Base-by-base conservation (phyloP, 176 grass and related monocot genomes). In the Oryza meridionalis region DNA sequence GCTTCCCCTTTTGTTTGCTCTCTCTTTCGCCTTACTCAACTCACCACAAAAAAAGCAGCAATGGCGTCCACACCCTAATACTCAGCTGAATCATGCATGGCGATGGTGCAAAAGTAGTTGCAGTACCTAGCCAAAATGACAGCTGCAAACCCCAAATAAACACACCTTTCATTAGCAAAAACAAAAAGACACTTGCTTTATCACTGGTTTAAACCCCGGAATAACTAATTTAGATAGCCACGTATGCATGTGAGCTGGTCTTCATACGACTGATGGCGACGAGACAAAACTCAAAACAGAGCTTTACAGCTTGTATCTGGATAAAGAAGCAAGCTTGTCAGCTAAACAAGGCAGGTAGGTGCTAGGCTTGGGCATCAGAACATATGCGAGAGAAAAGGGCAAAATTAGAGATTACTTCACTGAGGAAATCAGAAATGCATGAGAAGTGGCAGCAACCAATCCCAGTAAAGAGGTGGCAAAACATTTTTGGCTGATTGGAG, bases 21-120 rank as follows among this genome's bases (percentile, higher is more conserved):
- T 96, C 65, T 84, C 91, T 94, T 97, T 81, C 79, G 51, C 67
- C 86, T 88, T 86, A 94, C 89, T 89, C 89, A 82, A 91, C 80
- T 63, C 75, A 50, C 19, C 78, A 49, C 75, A 72, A 31, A 86
- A 67, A 87, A 43, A 43, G 42, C 9, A 43, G 77, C 76, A 73
- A 82, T 58, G 85, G 79, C 77, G 33, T 64, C 70, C 81, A 75
- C 81, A 22, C 62, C 24, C 68, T 27, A n/a, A 67, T 58, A 6
- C 49, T 22, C 49, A 45, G 6, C 58, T 49, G 84, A 58, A 90
- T 70, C 37, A 67, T 78, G 84, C 42, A 70, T 87, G 80, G 89
- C 70, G 85, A 70, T 87, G 80, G 89, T 80, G 89, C 70, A 66
- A 15, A 84, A 87, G 85, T 81, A 22, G 81, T 80, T 87, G 75